Evolutionary conservation across 352 stramenopile species (phyloP).

Genomic region (Pythium sukuiense): DNA sequence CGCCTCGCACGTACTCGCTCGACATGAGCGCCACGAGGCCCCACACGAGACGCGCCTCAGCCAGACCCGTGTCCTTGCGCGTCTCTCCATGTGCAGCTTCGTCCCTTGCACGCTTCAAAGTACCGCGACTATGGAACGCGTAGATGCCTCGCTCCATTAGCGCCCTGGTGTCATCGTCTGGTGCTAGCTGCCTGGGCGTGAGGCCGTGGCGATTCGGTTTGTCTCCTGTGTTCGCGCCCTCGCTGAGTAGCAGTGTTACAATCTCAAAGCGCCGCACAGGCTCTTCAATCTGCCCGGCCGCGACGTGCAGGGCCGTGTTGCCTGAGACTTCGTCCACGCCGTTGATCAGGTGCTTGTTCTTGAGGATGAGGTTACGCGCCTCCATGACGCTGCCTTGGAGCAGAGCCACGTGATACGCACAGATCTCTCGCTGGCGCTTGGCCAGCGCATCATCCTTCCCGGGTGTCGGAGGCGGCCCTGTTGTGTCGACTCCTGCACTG

Average conservation of each 20-base stretch:
- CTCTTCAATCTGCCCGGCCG: conserved; percentile 47
- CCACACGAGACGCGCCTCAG: conserved; percentile 46
- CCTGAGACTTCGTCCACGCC: conserved; percentile 46
- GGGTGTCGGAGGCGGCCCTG: background rate
- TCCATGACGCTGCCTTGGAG: conserved; percentile 53
- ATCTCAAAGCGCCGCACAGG: conserved; percentile 45
- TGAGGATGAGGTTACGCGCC: conserved; percentile 47
- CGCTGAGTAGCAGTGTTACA: conserved; percentile 47
- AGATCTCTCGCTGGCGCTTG: conserved; percentile 28
- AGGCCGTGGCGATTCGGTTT: conserved; percentile 54
- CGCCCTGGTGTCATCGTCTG: conserved; percentile 27
- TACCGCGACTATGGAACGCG: conserved; percentile 34
- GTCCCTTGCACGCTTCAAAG: conserved; percentile 12
- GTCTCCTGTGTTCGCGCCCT: conserved; percentile 48
- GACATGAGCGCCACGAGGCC: conserved; percentile 55
- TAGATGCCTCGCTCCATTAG: conserved; percentile 56
- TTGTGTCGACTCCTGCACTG: conserved; percentile 13
- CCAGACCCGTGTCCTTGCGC: background rate
- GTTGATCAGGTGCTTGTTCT: conserved; percentile 56
- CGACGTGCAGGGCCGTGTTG: conserved; percentile 62
- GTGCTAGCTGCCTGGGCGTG: conserved; percentile 45
- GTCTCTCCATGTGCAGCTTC: background rate
- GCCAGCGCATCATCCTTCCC: conserved; percentile 1
- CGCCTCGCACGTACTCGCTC: conserved; percentile 41
- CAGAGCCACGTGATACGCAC: conserved; percentile 48